Evolutionary conservation across 1,284 basidiomycete species (phyloP).

Genomic region (Melampsora occidentalis): DNA sequence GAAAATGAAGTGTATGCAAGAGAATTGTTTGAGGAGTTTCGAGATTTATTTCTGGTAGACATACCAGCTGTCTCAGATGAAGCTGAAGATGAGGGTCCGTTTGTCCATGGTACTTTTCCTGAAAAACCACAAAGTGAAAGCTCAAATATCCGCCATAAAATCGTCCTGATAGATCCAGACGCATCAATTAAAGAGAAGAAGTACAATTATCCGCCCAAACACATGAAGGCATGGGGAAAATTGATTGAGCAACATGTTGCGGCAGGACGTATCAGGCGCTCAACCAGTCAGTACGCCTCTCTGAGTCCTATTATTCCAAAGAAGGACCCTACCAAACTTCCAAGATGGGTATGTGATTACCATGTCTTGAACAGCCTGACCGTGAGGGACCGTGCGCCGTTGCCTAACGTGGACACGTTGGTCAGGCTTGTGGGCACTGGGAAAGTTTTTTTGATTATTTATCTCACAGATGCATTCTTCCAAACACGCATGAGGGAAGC

Average conservation of each 20-base stretch:
- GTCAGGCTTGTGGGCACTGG: background rate
- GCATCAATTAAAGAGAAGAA: conserved; percentile 36
- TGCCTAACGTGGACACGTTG: conserved; percentile 27
- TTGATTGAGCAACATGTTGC: conserved; percentile 43
- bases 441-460: conserved; percentile 54
- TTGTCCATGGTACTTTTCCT: background rate
- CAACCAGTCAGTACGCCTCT: conserved; percentile 34
- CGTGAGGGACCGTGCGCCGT: conserved; percentile 44
- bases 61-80: conserved; percentile 14
- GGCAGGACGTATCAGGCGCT: conserved; percentile 27
- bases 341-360: conserved; percentile 46
- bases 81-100: background rate
- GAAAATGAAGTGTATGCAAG: background rate
- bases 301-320: conserved; percentile 8
- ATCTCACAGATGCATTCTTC: conserved; percentile 58
- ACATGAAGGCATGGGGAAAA: conserved; percentile 24
- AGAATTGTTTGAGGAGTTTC: background rate
- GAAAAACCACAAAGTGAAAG: conserved; percentile 52
- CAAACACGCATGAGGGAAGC: conserved; percentile 56
- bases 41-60: background rate
- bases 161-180: conserved; percentile 9
- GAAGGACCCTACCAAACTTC: conserved; percentile 45
- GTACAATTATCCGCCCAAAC: conserved; percentile 21
- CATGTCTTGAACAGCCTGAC: conserved; percentile 43
- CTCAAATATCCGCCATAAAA: background rate